Evolutionary conservation across 331 rosid genomes (phyloP).

Genomic region (Dryas integrifolia): DNA sequence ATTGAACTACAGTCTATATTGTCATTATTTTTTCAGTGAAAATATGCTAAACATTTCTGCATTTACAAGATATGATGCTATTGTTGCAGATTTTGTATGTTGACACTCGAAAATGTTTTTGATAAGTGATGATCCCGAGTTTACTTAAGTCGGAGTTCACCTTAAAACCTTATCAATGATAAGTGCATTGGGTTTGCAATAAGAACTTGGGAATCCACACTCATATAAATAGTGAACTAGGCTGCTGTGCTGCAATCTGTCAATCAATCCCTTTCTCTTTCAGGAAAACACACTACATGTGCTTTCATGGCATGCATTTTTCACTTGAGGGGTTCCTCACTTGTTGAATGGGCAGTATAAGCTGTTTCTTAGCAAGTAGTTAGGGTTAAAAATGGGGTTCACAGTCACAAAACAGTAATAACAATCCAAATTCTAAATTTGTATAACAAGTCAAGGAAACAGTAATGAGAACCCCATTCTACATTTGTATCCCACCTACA

Average conservation of each 20-base stretch:
- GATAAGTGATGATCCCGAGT: background rate
- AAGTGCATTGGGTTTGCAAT: too few species aligned
- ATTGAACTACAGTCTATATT: background rate
- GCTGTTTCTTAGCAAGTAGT: background rate
- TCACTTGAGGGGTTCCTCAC: background rate
- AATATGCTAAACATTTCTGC: too few species aligned
- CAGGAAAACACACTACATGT: background rate
- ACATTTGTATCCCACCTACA: constrained; percentile 5
- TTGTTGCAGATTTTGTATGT: background rate
- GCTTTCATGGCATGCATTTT: background rate
- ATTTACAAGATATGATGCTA: background rate
- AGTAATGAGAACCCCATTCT: background rate
- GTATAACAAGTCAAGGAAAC: background rate
- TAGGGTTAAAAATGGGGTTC: background rate
- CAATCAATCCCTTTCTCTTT: too few species aligned
- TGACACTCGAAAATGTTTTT: background rate
- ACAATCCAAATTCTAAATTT: too few species aligned
- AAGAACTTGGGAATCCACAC: too few species aligned
- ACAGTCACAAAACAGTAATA: background rate
- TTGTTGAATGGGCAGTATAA: background rate
- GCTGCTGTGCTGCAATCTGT: too few species aligned
- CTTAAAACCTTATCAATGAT: too few species aligned
- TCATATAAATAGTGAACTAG: too few species aligned
- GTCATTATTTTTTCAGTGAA: background rate
- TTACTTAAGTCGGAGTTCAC: too few species aligned